Percentiles rank a stretch among this genome's conserved stretches.
phyloP scores from a whole-genome alignment of 2,329 filamentous ascomycete genomes.

The Hypoxylon sp. region DNA sequence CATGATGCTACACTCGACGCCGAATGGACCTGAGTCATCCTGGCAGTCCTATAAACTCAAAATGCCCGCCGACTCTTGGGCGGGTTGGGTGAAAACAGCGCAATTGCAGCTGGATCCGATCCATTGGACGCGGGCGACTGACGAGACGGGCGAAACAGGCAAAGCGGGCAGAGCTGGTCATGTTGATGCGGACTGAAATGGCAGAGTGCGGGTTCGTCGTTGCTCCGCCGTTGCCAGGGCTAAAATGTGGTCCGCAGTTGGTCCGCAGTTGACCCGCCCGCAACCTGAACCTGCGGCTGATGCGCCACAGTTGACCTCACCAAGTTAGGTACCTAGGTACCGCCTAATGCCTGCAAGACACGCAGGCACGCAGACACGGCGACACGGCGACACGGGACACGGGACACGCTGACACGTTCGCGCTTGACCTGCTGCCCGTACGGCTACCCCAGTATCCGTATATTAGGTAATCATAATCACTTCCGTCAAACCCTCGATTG shows the following conservation, averaged over 20 bases:
- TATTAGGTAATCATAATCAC: too few relatives aligned
- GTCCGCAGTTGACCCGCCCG: too few relatives aligned
- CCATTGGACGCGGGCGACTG: not conserved
- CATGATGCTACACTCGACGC: not conserved
- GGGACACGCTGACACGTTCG: too few relatives aligned
- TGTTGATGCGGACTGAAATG: not conserved
- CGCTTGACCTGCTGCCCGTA: too few relatives aligned
- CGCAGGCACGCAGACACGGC: too few relatives aligned
- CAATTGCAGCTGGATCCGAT: not conserved
- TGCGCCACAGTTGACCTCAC: constrained; percentile 14
- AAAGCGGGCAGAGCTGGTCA: not conserved
- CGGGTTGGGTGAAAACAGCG: not conserved
- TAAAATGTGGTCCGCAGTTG: constrained; percentile 8
- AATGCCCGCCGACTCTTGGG: not conserved
- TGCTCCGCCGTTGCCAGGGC: constrained; percentile 35
- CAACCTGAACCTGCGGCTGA: constrained; percentile 28
- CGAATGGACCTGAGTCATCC: constrained; percentile 10
- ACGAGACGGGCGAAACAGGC: not conserved
- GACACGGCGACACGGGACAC: too few relatives aligned
- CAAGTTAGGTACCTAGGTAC: not conserved
- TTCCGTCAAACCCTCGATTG: not conserved
- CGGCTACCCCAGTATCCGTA: too few relatives aligned
- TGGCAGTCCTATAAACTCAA: too few relatives aligned
- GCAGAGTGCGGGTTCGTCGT: constrained; percentile 11
- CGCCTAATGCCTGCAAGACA: not conserved